Evolutionary conservation across 1,139 yeast species (phyloP).

Genomic region (Suhomyces choctaworum): DNA sequence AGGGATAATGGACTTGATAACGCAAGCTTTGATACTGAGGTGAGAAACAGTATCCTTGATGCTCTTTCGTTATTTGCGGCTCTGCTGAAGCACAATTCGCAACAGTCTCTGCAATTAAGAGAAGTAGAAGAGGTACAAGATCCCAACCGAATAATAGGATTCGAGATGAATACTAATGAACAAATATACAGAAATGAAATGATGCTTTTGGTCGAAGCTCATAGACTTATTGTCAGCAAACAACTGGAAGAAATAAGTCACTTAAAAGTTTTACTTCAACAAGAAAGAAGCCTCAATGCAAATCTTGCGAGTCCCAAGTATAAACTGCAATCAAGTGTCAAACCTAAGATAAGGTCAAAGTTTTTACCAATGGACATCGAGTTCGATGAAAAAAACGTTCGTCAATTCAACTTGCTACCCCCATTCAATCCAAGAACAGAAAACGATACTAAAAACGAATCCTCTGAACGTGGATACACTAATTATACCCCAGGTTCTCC

Average conservation of each 20-base stretch:
- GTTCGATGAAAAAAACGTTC: conserved; percentile 1
- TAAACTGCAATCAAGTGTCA: neutral
- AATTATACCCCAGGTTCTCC: too few species aligned
- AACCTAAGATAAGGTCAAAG: conserved; percentile 15
- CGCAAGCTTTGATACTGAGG: neutral
- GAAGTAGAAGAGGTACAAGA: too few species aligned
- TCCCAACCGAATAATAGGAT: conserved; percentile 8
- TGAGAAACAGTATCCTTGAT: conserved; percentile 4
- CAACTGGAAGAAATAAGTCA: conserved; percentile 33
- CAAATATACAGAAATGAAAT: conserved; percentile 26
- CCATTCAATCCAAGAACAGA: conserved; percentile 19
- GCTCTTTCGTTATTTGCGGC: conserved; percentile 1
- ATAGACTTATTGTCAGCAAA: conserved; percentile 24
- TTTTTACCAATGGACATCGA: conserved; percentile 25
- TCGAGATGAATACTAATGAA: conserved; percentile 9
- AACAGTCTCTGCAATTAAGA: too few species aligned
- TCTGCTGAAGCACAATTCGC: too few species aligned
- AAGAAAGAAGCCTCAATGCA: conserved; percentile 20
- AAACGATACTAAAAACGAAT: too few species aligned
- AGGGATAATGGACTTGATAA: neutral
- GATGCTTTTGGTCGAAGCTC: conserved; percentile 28
- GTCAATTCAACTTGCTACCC: conserved; percentile 16
- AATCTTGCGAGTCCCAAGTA: neutral
- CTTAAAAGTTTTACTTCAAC: conserved; percentile 25
- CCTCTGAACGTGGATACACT: too few species aligned